Evolutionary conservation across 192 early-diverging fungal species (phyloP).

Genomic region (Gaertneriomyces semiglobifer): DNA sequence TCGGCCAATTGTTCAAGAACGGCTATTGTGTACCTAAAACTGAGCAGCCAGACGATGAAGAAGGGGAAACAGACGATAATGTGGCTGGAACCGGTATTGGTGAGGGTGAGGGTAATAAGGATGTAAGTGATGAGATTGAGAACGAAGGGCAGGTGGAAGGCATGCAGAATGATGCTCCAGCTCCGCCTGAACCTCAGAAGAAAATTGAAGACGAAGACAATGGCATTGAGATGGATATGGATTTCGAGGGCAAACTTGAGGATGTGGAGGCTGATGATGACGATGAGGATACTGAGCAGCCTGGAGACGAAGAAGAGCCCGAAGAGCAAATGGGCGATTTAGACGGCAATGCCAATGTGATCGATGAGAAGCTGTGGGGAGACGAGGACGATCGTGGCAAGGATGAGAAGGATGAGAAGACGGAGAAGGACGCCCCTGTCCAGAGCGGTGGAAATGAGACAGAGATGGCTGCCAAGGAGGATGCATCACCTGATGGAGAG

Average conservation of each 20-base stretch:
- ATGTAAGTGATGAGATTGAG: constrained; percentile 97
- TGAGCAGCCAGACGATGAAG: constrained; percentile 60
- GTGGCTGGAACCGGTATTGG: constrained; percentile 77
- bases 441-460: constrained; percentile 49
- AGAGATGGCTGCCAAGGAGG: constrained; percentile 56
- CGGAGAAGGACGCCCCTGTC: constrained; percentile 55
- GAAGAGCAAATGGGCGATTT: constrained; percentile 91
- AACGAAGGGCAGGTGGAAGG: constrained; percentile 95
- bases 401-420: constrained; percentile 66
- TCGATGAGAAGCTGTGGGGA: constrained; percentile 98
- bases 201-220: constrained; percentile 76
- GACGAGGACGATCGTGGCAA: constrained; percentile 69
- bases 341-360: constrained; percentile 77
- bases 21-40: constrained; percentile 83
- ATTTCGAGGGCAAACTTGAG: constrained; percentile 89
- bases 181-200: constrained; percentile 43
- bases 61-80: constrained; percentile 47
- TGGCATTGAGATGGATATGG: constrained; percentile 93
- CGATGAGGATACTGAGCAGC: constrained; percentile 67
- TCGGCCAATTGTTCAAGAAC: constrained; percentile 68
- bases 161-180: constrained; percentile 68
- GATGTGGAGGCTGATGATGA: constrained; percentile 72
- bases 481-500: constrained; percentile 42
- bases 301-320: constrained; percentile 70
- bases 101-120: constrained; percentile 90